These are phyloP conservation scores for Zangia roseola DNA, from an alignment of 768 basidiomycete genomes.

Conservation along the genomic window DNA sequence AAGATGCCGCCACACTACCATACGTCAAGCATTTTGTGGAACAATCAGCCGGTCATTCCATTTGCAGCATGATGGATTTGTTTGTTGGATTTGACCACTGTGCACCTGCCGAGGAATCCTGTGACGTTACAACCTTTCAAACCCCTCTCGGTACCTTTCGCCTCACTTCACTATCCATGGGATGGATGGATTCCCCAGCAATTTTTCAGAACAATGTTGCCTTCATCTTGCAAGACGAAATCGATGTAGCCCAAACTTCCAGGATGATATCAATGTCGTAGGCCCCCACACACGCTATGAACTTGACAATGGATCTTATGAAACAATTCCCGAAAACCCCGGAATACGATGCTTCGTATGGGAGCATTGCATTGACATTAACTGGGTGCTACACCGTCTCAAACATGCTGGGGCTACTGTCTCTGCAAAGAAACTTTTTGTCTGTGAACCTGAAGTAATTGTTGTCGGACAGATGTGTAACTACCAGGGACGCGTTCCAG, in stretches of 20 bases:
- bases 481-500: conserved; percentile 32
- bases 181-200: conserved; percentile 40
- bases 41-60: conserved; percentile 8
- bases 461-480: conserved; percentile 42
- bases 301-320: background rate
- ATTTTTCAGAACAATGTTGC: conserved; percentile 42
- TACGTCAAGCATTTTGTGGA: conserved; percentile 14
- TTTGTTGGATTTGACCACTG: conserved; percentile 2
- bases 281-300: conserved; percentile 38
- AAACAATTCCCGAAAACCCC: conserved; percentile 10
- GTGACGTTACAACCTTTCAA: conserved; percentile 44
- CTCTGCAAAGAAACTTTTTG: conserved; percentile 33
- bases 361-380: conserved; percentile 33
- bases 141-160: conserved; percentile 36
- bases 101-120: conserved; percentile 2
- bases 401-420: conserved; percentile 37
- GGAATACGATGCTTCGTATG: conserved; percentile 16
- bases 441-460: conserved; percentile 28
- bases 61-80: conserved; percentile 2
- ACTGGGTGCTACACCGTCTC: conserved; percentile 18
- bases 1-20: conserved; percentile 8
- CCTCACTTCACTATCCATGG: conserved; percentile 39
- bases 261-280: conserved; percentile 40
- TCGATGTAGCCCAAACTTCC: conserved; percentile 36
- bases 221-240: conserved; percentile 39